Conservation (phyloP, 306 rosid species). For the Gleditsia sinensis region DNA sequence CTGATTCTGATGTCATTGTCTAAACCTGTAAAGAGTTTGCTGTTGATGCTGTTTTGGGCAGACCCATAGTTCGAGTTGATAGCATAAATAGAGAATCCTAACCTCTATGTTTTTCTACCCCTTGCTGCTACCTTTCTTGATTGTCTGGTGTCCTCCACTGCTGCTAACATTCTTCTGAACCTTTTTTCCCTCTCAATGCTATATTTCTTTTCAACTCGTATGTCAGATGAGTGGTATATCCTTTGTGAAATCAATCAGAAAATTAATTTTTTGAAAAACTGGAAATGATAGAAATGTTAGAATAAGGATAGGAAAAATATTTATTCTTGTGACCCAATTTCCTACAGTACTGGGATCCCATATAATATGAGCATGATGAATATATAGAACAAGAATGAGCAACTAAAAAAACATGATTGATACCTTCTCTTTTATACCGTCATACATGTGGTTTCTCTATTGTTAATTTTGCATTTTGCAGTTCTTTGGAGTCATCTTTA, state of each 20-base stretch:
- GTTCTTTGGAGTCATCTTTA: constrained; percentile 1
- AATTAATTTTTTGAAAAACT: neutral
- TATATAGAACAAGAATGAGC: constrained; percentile 3
- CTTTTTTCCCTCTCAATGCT: neutral
- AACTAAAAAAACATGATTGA: neutral
- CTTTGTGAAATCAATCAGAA: neutral
- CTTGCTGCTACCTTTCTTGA: neutral
- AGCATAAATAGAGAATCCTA: neutral
- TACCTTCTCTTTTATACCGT: neutral
- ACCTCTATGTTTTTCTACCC: neutral
- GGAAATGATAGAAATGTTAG: neutral
- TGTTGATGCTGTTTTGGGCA: neutral
- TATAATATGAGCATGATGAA: constrained; percentile 8
- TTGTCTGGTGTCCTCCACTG: neutral
- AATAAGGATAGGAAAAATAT: constrained; percentile 3
- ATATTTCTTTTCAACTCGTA: neutral
- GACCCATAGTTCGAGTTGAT: neutral
- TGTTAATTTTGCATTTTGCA: neutral
- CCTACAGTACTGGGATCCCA: neutral
- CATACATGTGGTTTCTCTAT: neutral
- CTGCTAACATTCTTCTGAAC: constrained; percentile 1
- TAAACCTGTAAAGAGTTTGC: neutral
- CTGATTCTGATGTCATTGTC: neutral
- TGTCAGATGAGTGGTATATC: neutral
- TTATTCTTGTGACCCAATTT: neutral